phyloP scores from a whole-genome alignment of 1,284 basidiomycete species.

The Leucoagaricus sp. region DNA sequence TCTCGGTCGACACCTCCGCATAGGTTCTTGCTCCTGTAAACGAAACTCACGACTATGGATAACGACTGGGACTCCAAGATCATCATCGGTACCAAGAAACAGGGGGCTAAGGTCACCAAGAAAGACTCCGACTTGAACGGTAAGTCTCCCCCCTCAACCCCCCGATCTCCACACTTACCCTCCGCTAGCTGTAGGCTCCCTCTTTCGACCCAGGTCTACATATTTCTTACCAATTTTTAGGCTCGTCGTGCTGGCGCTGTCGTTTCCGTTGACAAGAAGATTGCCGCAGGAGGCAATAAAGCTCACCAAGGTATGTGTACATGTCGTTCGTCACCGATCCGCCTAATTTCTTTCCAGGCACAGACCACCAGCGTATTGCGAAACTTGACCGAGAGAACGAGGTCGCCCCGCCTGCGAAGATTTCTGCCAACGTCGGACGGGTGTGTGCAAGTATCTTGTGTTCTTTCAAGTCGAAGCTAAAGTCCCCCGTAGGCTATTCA shows the following conservation, averaged over 20 bases:
- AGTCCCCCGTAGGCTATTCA: constrained; percentile 69
- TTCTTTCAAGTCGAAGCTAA: constrained; percentile 10
- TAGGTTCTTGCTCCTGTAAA: constrained; percentile 1
- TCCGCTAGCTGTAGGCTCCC: constrained; percentile 20
- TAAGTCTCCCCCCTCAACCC: constrained; percentile 34
- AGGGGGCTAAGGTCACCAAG: constrained; percentile 69
- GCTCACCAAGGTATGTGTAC: constrained; percentile 59
- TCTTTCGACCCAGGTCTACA: not conserved
- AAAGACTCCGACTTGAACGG: constrained; percentile 74
- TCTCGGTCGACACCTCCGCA: constrained; percentile 19
- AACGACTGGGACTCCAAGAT: constrained; percentile 74
- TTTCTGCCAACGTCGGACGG: constrained; percentile 80
- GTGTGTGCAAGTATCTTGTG: constrained; percentile 41
- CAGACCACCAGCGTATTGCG: constrained; percentile 92
- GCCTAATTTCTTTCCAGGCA: constrained; percentile 47
- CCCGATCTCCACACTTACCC: constrained; percentile 13
- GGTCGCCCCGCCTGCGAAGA: constrained; percentile 90
- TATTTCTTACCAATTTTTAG: constrained; percentile 34
- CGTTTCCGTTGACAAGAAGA: constrained; percentile 79
- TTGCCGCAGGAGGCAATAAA: constrained; percentile 68
- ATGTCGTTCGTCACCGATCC: not conserved
- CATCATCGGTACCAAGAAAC: constrained; percentile 78
- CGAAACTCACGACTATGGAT: constrained; percentile 42
- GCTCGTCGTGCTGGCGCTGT: constrained; percentile 73
- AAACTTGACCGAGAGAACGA: constrained; percentile 96